These are phyloP conservation scores for Ganoderma resinaceum DNA, from an alignment of 1,284 basidiomycete genomes.

Conservation along the genomic window DNA sequence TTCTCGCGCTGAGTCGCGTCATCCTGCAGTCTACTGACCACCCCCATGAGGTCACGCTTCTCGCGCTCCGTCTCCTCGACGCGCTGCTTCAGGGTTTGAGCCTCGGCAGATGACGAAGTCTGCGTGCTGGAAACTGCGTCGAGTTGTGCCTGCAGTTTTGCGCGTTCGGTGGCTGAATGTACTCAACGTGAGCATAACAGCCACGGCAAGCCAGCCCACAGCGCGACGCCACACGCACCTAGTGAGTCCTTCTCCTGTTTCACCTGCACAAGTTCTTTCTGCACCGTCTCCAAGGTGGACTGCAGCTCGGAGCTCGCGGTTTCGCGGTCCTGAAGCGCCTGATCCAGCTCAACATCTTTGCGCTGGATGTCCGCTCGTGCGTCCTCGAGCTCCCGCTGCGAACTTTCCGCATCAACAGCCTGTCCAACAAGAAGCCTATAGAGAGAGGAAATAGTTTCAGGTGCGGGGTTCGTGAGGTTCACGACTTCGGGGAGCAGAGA, in stretches of 20 bases:
- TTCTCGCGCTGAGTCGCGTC: slow-evolving; percentile 75
- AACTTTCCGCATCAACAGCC: slow-evolving; percentile 57
- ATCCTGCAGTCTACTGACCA: slow-evolving; percentile 76
- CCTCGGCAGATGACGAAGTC: slow-evolving; percentile 64
- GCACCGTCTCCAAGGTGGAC: slow-evolving; percentile 52
- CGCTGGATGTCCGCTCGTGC: slow-evolving; percentile 65
- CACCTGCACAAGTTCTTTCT: slow-evolving; percentile 58
- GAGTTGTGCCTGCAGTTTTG: slow-evolving; percentile 61
- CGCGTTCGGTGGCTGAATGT: slow-evolving; percentile 56
- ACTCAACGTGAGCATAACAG: neutral
- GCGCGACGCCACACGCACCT: slow-evolving; percentile 49
- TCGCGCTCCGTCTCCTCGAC: slow-evolving; percentile 79
- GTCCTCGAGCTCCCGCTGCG: slow-evolving; percentile 68
- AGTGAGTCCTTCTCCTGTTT: slow-evolving; percentile 71
- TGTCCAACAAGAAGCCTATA: slow-evolving; percentile 70
- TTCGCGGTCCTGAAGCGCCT: slow-evolving; percentile 78
- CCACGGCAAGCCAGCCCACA: neutral
- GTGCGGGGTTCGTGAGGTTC: slow-evolving; percentile 58
- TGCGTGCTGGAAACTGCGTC: slow-evolving; percentile 59
- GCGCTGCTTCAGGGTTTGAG: slow-evolving; percentile 61
- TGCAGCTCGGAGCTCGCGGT: slow-evolving; percentile 63
- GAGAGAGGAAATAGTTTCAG: slow-evolving; percentile 63
- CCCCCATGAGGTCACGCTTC: slow-evolving; percentile 79
- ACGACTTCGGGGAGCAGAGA: slow-evolving; percentile 59
- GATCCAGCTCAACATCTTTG: slow-evolving; percentile 81